These are phyloP conservation scores for Russula compacta DNA, from an alignment of 768 basidiomycete genomes.

Conservation along the genomic window DNA sequence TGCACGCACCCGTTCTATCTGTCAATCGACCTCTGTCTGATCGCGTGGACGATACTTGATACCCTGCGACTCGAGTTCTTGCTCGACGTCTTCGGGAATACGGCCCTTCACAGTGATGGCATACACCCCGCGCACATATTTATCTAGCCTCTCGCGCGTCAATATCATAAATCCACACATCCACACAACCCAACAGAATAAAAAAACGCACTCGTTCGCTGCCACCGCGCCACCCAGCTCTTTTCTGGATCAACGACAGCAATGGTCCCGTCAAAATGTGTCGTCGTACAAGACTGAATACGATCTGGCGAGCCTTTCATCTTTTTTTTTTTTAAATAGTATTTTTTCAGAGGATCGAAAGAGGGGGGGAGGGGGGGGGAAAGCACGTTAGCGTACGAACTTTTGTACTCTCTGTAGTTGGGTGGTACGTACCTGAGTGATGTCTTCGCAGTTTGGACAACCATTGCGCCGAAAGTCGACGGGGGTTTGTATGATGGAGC, in stretches of 20 bases:
- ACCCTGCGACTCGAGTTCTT: constrained; percentile 64
- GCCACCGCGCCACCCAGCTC: constrained; percentile 97
- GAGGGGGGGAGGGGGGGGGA: neutral
- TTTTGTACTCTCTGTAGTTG: neutral
- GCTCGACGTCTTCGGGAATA: constrained; percentile 77
- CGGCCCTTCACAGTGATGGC: constrained; percentile 84
- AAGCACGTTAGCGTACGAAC: neutral
- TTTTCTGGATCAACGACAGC: constrained; percentile 76
- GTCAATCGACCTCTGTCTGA: constrained; percentile 62
- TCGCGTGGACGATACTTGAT: constrained; percentile 84
- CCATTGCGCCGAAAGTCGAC: constrained; percentile 77
- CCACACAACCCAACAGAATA: neutral
- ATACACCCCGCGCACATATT: constrained; percentile 87
- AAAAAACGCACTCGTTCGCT: constrained; percentile 67
- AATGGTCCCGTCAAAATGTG: constrained; percentile 88
- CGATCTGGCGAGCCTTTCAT: constrained; percentile 83
- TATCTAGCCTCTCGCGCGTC: constrained; percentile 44
- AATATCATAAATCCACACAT: neutral
- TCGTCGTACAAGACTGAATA: constrained; percentile 79
- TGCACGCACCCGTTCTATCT: neutral
- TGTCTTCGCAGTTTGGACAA: constrained; percentile 96
- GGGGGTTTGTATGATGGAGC: constrained; percentile 81
- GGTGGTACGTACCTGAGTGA: constrained; percentile 62
- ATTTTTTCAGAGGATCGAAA: neutral
- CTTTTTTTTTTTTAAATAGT: constrained; percentile 40